Evolutionary conservation across 2,329 filamentous ascomycete species (phyloP), one percentile per base, ranked within the genome.

Genomic region (Trichoderma simmonsii): DNA sequence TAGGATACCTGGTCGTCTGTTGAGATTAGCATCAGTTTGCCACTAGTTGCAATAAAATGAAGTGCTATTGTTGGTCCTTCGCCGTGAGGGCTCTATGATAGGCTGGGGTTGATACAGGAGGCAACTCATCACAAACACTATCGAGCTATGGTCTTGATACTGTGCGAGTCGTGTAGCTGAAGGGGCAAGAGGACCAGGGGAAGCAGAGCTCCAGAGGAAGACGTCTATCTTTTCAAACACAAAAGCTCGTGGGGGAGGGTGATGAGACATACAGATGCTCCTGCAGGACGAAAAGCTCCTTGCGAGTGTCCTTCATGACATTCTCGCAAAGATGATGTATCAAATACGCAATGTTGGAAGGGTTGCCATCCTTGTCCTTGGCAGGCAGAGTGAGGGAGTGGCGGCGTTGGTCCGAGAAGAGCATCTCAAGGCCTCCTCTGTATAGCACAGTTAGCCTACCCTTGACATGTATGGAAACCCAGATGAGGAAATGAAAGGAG

Each of bases 391-490:
- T 83, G 60, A 99, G 80, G 26, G 86, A 83, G 80, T 95, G 93
- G 76, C 90, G 92, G 71, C 91, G 89, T 82, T 94, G 86, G 80
- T 97, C 92, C 36, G 91, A 90, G 83, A 99, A 99, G 75, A 99
- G 91, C 84, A 97, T 92, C 83, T 99, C 96, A 21, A 99, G 88
- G 26, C 96, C 96, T 74, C 96, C 96, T 75, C 96, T 95, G 76
- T 60, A 57, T 36, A 59, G 63, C 61, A 57, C 57, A 54, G 72
- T 70, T 60, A 71, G 56, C 62, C 32, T 61, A 12, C 54, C 54
- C 18, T 12, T 54, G 14, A 21, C 43, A 36, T 6, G 28, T 28
- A 51, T 54, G 21, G 54, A 34, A 26, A 18, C 3, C 39, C 24
- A 5, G 56, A 62, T n/a, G 18, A 34, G 30, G 28, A 34, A 36